Conservation (phyloP, 2,329 filamentous ascomycete genomes). For the Fusarium siculi region DNA sequence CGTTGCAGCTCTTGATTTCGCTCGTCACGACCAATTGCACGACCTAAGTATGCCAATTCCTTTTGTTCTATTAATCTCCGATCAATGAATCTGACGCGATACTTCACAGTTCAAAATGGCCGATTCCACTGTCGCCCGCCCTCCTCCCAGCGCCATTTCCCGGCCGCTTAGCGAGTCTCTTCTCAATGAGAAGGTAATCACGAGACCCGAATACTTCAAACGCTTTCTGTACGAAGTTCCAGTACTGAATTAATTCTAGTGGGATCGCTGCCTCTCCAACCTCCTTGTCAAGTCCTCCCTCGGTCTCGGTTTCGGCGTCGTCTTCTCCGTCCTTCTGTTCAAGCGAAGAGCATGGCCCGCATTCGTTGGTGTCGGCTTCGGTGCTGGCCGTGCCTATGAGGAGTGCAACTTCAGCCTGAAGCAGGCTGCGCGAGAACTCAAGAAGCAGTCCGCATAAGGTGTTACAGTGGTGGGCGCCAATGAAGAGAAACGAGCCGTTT, state of each 20-base stretch:
- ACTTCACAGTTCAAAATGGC: conserved; percentile 58
- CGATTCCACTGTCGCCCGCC: conserved; percentile 58
- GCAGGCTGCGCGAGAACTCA: conserved; percentile 68
- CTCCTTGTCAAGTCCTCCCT: conserved; percentile 96
- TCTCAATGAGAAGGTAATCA: conserved; percentile 94
- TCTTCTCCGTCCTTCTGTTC: conserved; percentile 98
- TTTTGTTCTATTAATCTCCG: neutral
- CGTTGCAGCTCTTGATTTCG: conserved; percentile 43
- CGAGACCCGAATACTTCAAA: neutral
- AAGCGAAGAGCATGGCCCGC: conserved; percentile 98
- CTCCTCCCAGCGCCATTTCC: conserved; percentile 72
- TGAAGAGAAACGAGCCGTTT: conserved; percentile 17
- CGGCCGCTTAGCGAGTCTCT: conserved; percentile 97
- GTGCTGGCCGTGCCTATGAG: conserved; percentile 95
- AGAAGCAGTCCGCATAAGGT: conserved; percentile 59
- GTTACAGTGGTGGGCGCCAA: neutral
- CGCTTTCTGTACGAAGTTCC: neutral
- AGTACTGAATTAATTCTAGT: conserved; percentile 65
- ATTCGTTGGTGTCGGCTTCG: conserved; percentile 94
- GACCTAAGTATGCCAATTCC: conserved; percentile 41
- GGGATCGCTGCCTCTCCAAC: conserved; percentile 98
- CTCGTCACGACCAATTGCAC: conserved; percentile 38
- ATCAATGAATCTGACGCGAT: conserved; percentile 37
- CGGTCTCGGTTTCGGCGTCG: conserved; percentile 95
- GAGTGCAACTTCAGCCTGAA: conserved; percentile 90